phyloP scores from a whole-genome alignment of 2,329 filamentous ascomycete species.

The Colletotrichum falcatum region DNA sequence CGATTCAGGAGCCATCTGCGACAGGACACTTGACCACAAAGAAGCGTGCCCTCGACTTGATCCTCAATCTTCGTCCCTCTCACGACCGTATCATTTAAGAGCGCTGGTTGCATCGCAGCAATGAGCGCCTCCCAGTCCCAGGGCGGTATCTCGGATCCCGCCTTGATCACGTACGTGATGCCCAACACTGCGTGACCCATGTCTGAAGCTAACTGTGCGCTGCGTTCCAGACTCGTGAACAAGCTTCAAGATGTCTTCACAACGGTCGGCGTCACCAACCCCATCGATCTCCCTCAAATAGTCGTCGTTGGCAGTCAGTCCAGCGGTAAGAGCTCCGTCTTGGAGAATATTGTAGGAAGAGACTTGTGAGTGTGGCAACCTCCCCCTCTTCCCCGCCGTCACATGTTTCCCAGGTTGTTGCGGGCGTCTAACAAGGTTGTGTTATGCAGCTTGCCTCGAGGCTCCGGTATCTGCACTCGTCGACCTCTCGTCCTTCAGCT shows the following conservation, averaged over 20 bases:
- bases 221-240: constrained; percentile 80
- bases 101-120: constrained; percentile 29
- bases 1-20: constrained; percentile 40
- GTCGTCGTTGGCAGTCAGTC: constrained; percentile 98
- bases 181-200: constrained; percentile 26
- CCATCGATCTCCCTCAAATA: constrained; percentile 98
- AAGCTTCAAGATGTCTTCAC: constrained; percentile 99
- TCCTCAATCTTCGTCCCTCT: not conserved
- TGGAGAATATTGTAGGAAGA: constrained; percentile 98
- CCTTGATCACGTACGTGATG: constrained; percentile 70
- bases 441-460: constrained; percentile 83
- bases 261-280: constrained; percentile 98
- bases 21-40: constrained; percentile 38
- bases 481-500: constrained; percentile 96
- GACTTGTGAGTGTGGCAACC: constrained; percentile 82
- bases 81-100: constrained; percentile 14
- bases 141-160: constrained; percentile 74
- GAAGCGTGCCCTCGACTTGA: constrained; percentile 20
- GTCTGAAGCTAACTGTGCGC: constrained; percentile 40
- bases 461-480: constrained; percentile 96
- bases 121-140: constrained; percentile 37
- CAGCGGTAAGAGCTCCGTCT: constrained; percentile 97
- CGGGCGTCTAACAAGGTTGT: constrained; percentile 46
- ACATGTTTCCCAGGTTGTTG: constrained; percentile 27
- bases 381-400: constrained; percentile 35